Evolutionary conservation across 495 filamentous ascomycete genomes (phyloP), one percentile per base, ranked within the genome.

Genomic region (Cudoniella acicularis): DNA sequence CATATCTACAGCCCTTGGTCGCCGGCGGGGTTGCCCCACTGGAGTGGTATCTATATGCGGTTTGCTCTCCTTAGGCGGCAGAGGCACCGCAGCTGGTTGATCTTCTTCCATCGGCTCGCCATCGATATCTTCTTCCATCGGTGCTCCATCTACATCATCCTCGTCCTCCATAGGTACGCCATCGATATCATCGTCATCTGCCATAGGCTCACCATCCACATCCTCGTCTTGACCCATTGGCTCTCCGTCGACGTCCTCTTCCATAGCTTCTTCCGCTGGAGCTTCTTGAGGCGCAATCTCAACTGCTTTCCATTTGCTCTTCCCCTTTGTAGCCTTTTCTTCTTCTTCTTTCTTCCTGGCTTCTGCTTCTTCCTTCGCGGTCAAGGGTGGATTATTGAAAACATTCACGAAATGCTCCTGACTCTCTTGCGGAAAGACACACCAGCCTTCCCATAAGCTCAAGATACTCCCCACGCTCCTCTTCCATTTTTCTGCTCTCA

Each of bases 1-100:
- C 91, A 97, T 96, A 67, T 97, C 92, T 66, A 91, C 90, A 2
- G 92, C 92, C 61, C 84, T 90, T 69, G 91, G 89, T 49, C 92
- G 56, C 23, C 22, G 26, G 25, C 67, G 46, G 22, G 68, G 69
- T 21, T 67, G 63, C 18, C 58, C 53, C 41, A 56, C 54, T 54
- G 42, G 42, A 45, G 21, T 56, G 25, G 46, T 67, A 62, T 9
- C 56, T 50, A 46, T 40, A 21, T 56, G 25, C 25, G 43, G 25
- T 21, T 51, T 57, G 6, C 24, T 26, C 27, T 60, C 59, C 43
- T 56, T 47, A n/a, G 53, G 36, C 40, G 45, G 36, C 13, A 30
- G 27, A 13, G 54, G 51, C 10, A 25, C 52, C 10, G 10, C 22
- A 16, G 17, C 42, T 2, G 59, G 51, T 18, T 60, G 40, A 27